Evolutionary conservation across 257 asterid species (phyloP), one percentile per base, ranked within the genome.

Genomic region (Solanum medicagineum): DNA sequence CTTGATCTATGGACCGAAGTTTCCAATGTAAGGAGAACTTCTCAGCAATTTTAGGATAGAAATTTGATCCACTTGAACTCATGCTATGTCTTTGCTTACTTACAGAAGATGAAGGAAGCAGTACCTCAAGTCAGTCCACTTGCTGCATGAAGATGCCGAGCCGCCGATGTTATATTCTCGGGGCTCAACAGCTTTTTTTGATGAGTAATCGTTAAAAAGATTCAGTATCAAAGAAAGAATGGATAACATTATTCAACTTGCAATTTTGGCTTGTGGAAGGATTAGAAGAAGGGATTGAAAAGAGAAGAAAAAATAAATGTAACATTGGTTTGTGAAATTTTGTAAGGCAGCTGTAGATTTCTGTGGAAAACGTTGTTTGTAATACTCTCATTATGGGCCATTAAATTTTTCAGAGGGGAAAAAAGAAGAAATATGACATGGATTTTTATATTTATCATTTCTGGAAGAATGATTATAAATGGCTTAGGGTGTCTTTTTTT

Each of bases 1-100:
- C 97, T 96, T n/a, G 88, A 95, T 88, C 85, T 62, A 40, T 94
- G 98, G 97, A 94, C 91, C 65, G 77, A 92, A 63, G 83, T 90
- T 55, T 96, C 99, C 17, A 94, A 90, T 73, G 98, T 91, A 90
- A 93, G 94, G 42, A 84, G 32, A 86, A 44, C 10, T 19, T 36
- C 71, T 40, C 20, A 20, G 51, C 1, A 15, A 29, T 3, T 81
- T 32, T 9, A 1, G 15, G 1, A 2, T 57, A 55, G 36, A 69
- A 19, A 81, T 1, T 7, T 8, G 77, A 60, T 44, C 22, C 22
- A 22, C 79, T 62, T 59, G 0, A 42, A 9, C 42, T 45, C 44
- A 47, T 85, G 20, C 68, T 83, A 13, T 6, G 70, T 74, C 75
- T 56, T 68, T 71, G 32, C n/a, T 63, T 29, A 40, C 16, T 63